Evolutionary conservation across 352 stramenopile species (phyloP).

Genomic region (Phytophthora pisi): DNA sequence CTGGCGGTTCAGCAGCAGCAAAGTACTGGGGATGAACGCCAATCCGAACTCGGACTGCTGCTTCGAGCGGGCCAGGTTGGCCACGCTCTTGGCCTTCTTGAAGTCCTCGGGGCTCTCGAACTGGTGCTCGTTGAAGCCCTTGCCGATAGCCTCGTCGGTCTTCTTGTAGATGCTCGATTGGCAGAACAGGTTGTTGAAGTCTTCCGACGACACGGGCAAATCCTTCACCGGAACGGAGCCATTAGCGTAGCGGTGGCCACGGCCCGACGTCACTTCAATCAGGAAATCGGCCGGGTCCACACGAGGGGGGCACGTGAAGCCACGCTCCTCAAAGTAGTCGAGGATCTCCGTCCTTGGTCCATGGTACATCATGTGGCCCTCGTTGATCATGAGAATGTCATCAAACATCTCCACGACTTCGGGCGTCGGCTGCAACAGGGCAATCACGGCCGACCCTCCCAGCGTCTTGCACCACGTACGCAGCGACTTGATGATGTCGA

Average conservation of each 20-base stretch:
- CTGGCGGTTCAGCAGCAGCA: conserved; percentile 62
- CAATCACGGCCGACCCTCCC: conserved; percentile 38
- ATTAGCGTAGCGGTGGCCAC: conserved; percentile 53
- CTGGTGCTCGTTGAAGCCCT: conserved; percentile 60
- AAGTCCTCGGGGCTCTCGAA: conserved; percentile 65
- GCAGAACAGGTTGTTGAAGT: conserved; percentile 67
- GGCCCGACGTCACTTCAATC: conserved; percentile 73
- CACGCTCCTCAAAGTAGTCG: conserved; percentile 86
- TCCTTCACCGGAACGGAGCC: conserved; percentile 20
- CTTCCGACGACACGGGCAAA: conserved; percentile 38
- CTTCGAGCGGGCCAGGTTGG: conserved; percentile 54
- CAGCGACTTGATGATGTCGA: conserved; percentile 65
- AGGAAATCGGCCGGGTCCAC: conserved; percentile 74
- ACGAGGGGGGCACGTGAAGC: conserved; percentile 69
- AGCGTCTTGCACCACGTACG: conserved; percentile 47
- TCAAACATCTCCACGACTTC: conserved; percentile 97
- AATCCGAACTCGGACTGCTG: conserved; percentile 60
- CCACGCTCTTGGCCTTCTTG: conserved; percentile 57
- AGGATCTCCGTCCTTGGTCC: conserved; percentile 77
- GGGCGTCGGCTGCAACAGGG: conserved; percentile 60
- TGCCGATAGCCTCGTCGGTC: conserved; percentile 50
- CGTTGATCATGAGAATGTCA: conserved; percentile 94
- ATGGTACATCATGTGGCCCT: conserved; percentile 94
- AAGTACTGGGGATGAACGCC: conserved; percentile 47
- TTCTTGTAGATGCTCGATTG: conserved; percentile 63